phyloP scores from a whole-genome alignment of 176 grass and related monocot genomes.

The Carex pumila region DNA sequence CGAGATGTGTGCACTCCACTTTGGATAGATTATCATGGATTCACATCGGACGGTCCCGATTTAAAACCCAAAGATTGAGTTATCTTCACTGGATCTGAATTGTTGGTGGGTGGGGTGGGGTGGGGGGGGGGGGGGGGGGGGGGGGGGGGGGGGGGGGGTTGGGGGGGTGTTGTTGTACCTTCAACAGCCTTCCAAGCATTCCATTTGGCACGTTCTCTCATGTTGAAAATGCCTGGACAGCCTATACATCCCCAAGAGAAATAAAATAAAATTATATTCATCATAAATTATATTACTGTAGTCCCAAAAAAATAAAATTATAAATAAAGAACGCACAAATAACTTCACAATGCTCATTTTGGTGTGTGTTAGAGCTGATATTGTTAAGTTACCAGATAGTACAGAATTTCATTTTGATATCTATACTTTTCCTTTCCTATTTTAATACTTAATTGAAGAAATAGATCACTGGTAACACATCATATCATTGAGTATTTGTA shows the following conservation, averaged over 20 bases:
- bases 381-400: not conserved
- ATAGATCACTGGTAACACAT: not conserved
- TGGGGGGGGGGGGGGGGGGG: not conserved
- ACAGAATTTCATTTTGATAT: not conserved
- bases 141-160: too few species aligned
- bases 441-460: not conserved
- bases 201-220: constrained; percentile 75
- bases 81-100: too few species aligned
- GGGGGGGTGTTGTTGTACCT: constrained; percentile 21
- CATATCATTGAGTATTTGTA: not conserved
- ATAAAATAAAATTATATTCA: not conserved
- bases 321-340: not conserved
- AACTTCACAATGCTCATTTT: not conserved
- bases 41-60: too few species aligned
- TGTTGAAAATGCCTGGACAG: constrained; percentile 52
- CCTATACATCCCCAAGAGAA: constrained; percentile 19
- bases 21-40: too few species aligned
- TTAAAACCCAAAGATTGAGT: too few species aligned
- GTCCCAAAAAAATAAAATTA: not conserved
- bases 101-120: too few species aligned
- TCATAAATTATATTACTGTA: not conserved
- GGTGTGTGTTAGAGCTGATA: not conserved
- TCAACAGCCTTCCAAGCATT: constrained; percentile 78
- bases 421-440: not conserved
- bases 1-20: too few species aligned